Percentiles rank a stretch among this genome's conserved stretches.
Conservation (phyloP, 805 yeast genomes). For the Brettanomyces nanus region DNA sequence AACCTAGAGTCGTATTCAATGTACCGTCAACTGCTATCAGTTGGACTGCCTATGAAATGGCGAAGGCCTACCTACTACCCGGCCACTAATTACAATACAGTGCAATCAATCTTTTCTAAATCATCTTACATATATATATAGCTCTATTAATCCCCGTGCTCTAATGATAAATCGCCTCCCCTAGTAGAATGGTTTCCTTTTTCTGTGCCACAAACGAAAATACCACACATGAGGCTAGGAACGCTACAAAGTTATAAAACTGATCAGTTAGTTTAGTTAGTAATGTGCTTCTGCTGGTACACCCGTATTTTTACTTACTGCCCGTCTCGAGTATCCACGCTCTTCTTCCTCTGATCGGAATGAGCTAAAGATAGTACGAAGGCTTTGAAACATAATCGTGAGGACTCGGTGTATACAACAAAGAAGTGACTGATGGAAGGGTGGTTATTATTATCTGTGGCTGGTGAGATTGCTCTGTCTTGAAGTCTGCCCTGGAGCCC, state of each 20-base stretch:
- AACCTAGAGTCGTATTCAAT: slow-evolving; percentile 85
- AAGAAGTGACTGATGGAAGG: too few relatives aligned
- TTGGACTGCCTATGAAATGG: slow-evolving; percentile 98
- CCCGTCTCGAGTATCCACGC: slow-evolving; percentile 62
- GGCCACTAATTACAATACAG: too few relatives aligned
- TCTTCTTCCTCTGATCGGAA: slow-evolving; percentile 86
- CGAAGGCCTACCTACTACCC: slow-evolving; percentile 56
- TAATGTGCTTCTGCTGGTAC: neutral
- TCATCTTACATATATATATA: neutral
- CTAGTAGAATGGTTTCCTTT: neutral
- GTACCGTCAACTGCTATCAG: slow-evolving; percentile 95
- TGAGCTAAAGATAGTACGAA: slow-evolving; percentile 71
- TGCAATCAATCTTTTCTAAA: neutral
- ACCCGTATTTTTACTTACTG: slow-evolving; percentile 30
- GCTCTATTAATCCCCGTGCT: neutral
- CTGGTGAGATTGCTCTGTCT: too few relatives aligned
- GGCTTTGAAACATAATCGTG: slow-evolving; percentile 58
- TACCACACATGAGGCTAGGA: slow-evolving; percentile 69
- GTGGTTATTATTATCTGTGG: too few relatives aligned
- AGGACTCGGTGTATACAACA: neutral
- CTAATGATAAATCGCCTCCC: neutral
- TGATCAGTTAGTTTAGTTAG: slow-evolving; percentile 6
- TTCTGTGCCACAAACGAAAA: slow-evolving; percentile 75
- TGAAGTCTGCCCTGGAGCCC: too few relatives aligned
- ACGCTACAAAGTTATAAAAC: slow-evolving; percentile 72